Base-by-base conservation (phyloP, 169 alveolate species). In the Amoebophrya sp. region DNA sequence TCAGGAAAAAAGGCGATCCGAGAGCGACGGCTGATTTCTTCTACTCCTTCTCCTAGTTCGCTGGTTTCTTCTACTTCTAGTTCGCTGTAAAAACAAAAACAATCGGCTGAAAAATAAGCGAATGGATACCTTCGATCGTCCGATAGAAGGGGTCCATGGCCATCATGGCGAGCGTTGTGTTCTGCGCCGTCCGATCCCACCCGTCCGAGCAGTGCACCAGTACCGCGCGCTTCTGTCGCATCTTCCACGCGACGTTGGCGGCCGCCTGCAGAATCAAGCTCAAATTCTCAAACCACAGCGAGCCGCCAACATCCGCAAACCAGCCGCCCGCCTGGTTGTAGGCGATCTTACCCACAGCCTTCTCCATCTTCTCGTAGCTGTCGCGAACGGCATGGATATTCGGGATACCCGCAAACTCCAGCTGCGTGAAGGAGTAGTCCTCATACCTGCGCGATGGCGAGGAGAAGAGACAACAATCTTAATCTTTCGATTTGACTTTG, bases 171-270 rank as follows among this genome's bases (percentile, higher is more conserved):
- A 95, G 92, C 89, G 96, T 78, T 50, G 95, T 92, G 26, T 95
- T 90, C 91, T 96, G 94, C 43, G 97, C 90, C 31, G 98, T 96
- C 91, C 98, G 93, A 92, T 96, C 98, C 98, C 98, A 96, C 4
- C 98, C 98, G 94, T 96, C 98, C 23, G 96, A 92, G 58, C 98
- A 96, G 93, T 96, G 97, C 31, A 96, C 96, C 58, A 96, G 93
- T 18, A 93, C 95, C 34, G 91, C 78, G 34, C 78, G 78, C 7
- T 58, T 58, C 34, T 58, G 78, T 16, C 78, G 78, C 26, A 58
- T 16, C 23, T 58, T 58, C 78, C 78, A 58, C 26, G 78, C 78
- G 2, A 58, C 78, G 78, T 58, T 58, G 29, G 78, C 78, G 26
- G 78, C 78, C 39, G 78, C 78, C 23, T 58, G 78, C 78, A 58